Evolutionary conservation across 202 grass and related monocot genomes (phyloP), one percentile per base, ranked within the genome.

Genomic region (Panicum hallii): DNA sequence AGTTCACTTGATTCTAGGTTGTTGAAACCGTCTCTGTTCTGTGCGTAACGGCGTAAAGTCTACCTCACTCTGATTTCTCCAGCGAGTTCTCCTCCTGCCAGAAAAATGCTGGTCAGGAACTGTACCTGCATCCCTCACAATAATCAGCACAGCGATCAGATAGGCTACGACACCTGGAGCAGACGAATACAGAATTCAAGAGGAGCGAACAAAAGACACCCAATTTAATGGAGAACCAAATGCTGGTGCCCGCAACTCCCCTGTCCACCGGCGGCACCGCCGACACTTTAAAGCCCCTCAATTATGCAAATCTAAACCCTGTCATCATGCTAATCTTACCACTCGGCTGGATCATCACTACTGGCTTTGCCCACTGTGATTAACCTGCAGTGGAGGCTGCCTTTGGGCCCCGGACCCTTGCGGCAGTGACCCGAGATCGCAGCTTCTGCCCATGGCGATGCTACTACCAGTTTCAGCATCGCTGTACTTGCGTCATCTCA

Each of bases 261-360:
- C 19, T 77, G 67, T 82, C 83, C 84, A 83, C 74, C 66, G 74
- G 20, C 49, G 47, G 57, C 88, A 80, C 88, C 84, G 84, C 84
- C 88, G 88, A 79, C 84, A 90, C 79, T 83, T 83, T 61, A 90
- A 87, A 74, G 82, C 70, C 5, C 70, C 53, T 13, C 47, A 46
- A 28, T 66, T 15, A 76, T 60, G 79, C 17, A n/a, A n/a, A 46
- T 15, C n/a, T 15, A 22, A 77, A 14, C 12, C 5, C 9, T 69
- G 48, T 52, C 50, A 50, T 43, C 50, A 43, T 43, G 30, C 20
- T 55, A 70, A 72, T 72, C 17, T 48, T 62, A 43, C 79, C 44
- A 23, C 65, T 34, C 58, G 41, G 40, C 14, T 55, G 17, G 67
- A 36, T 75, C 48, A 40, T 54, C 71, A 58, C 49, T 6, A 58